Evolutionary conservation across 108 stramenopile species (phyloP).

Genomic region (Epithemia pelagica): DNA sequence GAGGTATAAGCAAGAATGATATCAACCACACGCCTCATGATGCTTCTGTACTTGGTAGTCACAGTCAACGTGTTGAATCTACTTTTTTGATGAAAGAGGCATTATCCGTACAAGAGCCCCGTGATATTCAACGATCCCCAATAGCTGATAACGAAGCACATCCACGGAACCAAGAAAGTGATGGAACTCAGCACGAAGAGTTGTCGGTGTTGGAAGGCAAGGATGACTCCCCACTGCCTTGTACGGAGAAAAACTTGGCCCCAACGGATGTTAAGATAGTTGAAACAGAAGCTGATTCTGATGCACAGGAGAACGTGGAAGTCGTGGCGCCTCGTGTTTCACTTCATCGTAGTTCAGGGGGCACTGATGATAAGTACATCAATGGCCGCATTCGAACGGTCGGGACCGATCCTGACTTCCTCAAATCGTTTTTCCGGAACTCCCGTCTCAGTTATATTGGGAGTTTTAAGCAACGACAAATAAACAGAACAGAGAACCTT

Average conservation of each 20-base stretch:
- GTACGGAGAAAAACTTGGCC: neutral
- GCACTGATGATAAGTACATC: constrained; percentile 28
- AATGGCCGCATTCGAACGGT: constrained; percentile 44
- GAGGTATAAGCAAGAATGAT: no score
- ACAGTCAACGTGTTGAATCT: no score
- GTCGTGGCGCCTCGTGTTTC: neutral
- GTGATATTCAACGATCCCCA: no score
- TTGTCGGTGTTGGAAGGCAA: no score
- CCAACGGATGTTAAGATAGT: neutral
- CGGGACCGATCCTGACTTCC: constrained; percentile 76
- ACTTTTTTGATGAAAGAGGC: no score
- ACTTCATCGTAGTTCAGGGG: constrained; percentile 1
- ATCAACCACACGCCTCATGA: no score
- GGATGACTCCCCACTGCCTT: no score
- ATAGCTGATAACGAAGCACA: no score
- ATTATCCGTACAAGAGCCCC: no score
- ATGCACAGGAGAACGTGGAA: neutral
- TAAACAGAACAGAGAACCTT: neutral
- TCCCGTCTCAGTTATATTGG: constrained; percentile 79
- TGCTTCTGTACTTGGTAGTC: no score
- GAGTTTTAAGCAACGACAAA: constrained; percentile 59
- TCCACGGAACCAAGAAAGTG: no score
- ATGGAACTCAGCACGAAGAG: no score
- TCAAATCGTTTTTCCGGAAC: constrained; percentile 54
- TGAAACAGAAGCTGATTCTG: neutral